Evolutionary conservation across 1,139 yeast species (phyloP), one percentile per base, ranked within the genome.

Genomic region (Pichia sp.): DNA sequence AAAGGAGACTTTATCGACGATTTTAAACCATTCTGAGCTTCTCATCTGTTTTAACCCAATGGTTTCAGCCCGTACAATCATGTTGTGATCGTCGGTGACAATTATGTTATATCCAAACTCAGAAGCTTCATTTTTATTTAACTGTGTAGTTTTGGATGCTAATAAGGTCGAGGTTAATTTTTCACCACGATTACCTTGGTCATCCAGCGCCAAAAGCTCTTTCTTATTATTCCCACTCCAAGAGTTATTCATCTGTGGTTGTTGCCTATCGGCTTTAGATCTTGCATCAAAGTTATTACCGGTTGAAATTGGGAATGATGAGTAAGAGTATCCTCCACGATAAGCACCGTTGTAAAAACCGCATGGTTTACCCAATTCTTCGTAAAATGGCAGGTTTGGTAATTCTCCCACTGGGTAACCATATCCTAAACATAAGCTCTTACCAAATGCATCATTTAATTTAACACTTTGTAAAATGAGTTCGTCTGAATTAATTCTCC

Each of bases 71-170:
- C 85, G 73, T 40, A 79, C 63, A 51, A 84, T 67, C 85, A 83
- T 79, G 52, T 79, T 82, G 47, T 81, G 67, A 59, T 84, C 92
- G 59, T 83, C 92, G 4, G 88, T 80, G 37, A 84, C 75, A 43
- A 84, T 64, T 29, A 81, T 71, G 55, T 82, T 77, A 57, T 78
- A 79, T 46, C 73, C 66, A 60, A 79, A 75, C 41, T 60, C 55
- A 44, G 65, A 63, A 16, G 79, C 71, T 40, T 62, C 64, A 16
- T 43, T 64, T 45, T 56, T 52, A 35, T 38, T 49, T 39, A 62
- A 44, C 3, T 51, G 34, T 11, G 36, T 41, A 11, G 37, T 37
- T 31, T 50, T 50, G 6, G 52, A 45, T 27, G 48, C 38, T 5
- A 50, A 35, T 33, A 44, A 45, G n/a, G 44, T n/a, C 10, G 43